phyloP scores from a whole-genome alignment of 768 basidiomycete genomes.

The Phaeotremella skinneri region DNA sequence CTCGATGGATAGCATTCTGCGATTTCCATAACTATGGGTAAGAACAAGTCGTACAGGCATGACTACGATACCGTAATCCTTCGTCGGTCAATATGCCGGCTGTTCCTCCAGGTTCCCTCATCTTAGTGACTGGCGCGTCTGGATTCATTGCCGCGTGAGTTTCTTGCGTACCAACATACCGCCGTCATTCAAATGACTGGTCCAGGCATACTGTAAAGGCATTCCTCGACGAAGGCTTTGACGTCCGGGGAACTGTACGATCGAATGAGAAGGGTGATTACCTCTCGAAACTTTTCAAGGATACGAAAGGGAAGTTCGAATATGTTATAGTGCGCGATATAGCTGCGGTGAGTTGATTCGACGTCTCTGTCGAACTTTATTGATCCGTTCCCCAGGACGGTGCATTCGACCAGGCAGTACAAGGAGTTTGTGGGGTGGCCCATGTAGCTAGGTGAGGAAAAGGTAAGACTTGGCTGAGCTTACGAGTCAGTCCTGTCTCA shows the following conservation, averaged over 20 bases:
- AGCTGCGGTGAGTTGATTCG: constrained; percentile 1
- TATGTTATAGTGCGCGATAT: constrained; percentile 11
- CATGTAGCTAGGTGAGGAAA: constrained; percentile 19
- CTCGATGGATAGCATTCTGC: no score
- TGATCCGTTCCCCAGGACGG: constrained; percentile 51
- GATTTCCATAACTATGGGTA: no score
- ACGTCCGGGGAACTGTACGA: constrained; percentile 13
- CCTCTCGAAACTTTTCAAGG: constrained; percentile 9
- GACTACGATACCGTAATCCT: no score
- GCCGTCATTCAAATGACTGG: not conserved
- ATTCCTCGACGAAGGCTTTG: constrained; percentile 7
- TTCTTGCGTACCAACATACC: not conserved
- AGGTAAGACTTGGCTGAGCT: not conserved
- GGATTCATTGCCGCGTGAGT: constrained; percentile 12
- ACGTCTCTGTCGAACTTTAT: not conserved
- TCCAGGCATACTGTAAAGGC: constrained; percentile 2
- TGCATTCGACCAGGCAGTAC: constrained; percentile 73
- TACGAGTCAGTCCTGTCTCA: not conserved
- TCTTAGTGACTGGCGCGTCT: constrained; percentile 12
- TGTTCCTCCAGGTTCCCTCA: constrained; percentile 1
- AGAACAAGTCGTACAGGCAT: no score
- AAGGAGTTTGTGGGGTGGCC: constrained; percentile 65
- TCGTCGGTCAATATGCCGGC: constrained; percentile 13
- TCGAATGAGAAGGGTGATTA: constrained; percentile 9
- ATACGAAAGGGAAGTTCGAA: constrained; percentile 1